A percentile compares a stretch with the other conserved stretches of the same genome.
These are phyloP conservation scores for Phytophthora pistaciae DNA, from an alignment of 352 stramenopile species.

Conservation along the genomic window DNA sequence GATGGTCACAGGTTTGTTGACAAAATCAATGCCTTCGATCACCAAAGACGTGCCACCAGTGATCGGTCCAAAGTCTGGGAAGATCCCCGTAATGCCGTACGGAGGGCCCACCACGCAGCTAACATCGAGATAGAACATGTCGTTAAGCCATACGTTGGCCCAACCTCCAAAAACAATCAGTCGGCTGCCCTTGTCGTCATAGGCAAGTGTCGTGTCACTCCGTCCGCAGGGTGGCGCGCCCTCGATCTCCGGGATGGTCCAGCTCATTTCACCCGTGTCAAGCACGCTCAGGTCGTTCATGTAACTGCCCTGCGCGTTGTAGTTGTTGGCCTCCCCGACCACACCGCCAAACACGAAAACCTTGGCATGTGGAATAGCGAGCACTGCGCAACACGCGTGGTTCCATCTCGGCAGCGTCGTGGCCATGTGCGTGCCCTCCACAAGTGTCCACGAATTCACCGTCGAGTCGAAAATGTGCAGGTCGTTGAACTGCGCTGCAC, in stretches of 20 bases:
- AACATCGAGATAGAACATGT: slow-evolving; percentile 94
- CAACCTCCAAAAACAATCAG: slow-evolving; percentile 97
- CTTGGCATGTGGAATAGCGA: slow-evolving; percentile 96
- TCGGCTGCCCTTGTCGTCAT: slow-evolving; percentile 92
- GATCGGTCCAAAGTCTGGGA: slow-evolving; percentile 92
- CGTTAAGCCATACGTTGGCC: slow-evolving; percentile 95
- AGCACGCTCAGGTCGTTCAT: slow-evolving; percentile 93
- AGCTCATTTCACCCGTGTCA: slow-evolving; percentile 93
- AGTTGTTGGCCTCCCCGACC: slow-evolving; percentile 90
- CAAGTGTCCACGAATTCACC: slow-evolving; percentile 85
- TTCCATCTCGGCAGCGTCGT: slow-evolving; percentile 94
- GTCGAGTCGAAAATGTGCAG: slow-evolving; percentile 93
- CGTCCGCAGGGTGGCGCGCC: slow-evolving; percentile 88
- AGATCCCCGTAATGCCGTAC: slow-evolving; percentile 94
- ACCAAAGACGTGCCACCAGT: slow-evolving; percentile 90
- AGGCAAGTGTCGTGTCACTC: slow-evolving; percentile 94
- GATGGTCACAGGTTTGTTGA: slow-evolving; percentile 76
- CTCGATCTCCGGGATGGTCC: slow-evolving; percentile 82
- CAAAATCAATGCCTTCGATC: slow-evolving; percentile 95
- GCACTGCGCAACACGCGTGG: slow-evolving; percentile 92
- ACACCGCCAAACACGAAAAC: slow-evolving; percentile 98
- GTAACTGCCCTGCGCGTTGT: slow-evolving; percentile 85
- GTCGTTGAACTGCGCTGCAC: slow-evolving; percentile 95
- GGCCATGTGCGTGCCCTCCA: slow-evolving; percentile 81
- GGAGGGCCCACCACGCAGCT: slow-evolving; percentile 95